These are phyloP conservation scores for Escallonia rubra DNA, from an alignment of 129 eudicot species.

Conservation along the genomic window DNA sequence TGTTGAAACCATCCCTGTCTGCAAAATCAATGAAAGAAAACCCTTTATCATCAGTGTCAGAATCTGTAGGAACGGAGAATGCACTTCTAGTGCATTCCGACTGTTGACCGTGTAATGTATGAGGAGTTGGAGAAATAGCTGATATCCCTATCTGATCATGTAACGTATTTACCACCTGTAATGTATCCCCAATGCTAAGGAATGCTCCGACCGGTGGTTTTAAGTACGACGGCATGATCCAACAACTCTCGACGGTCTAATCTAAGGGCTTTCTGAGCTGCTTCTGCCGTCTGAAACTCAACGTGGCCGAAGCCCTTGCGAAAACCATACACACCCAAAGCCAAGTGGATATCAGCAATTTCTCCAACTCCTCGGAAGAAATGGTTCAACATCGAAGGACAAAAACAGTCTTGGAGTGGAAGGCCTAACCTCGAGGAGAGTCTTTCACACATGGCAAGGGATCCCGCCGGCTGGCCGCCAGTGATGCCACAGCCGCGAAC, in stretches of 20 bases:
- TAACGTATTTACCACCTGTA: background rate
- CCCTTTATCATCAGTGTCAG: constrained; percentile 25
- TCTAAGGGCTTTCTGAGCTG: constrained; percentile 1
- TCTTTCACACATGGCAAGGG: too few species aligned
- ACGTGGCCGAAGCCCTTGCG: too few species aligned
- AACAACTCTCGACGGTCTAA: constrained; percentile 4
- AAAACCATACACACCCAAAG: too few species aligned
- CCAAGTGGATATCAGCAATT: too few species aligned
- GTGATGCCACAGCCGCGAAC: too few species aligned
- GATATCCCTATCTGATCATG: background rate
- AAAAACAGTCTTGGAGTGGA: too few species aligned
- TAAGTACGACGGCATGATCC: constrained; percentile 4
- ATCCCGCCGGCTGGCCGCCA: too few species aligned
- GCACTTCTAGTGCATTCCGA: constrained; percentile 24
- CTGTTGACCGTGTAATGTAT: constrained; percentile 1
- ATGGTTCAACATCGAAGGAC: too few species aligned
- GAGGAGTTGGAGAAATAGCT: background rate
- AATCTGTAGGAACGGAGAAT: constrained; percentile 24
- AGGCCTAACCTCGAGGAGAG: too few species aligned
- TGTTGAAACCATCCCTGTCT: constrained; percentile 9
- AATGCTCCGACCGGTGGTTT: background rate
- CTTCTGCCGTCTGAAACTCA: too few species aligned
- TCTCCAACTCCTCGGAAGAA: too few species aligned
- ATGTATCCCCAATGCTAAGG: background rate
- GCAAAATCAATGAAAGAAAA: constrained; percentile 23